Evolutionary conservation across 371 early-diverging fungal genomes (phyloP), one percentile per base, ranked within the genome.

Genomic region (Circinella minor): DNA sequence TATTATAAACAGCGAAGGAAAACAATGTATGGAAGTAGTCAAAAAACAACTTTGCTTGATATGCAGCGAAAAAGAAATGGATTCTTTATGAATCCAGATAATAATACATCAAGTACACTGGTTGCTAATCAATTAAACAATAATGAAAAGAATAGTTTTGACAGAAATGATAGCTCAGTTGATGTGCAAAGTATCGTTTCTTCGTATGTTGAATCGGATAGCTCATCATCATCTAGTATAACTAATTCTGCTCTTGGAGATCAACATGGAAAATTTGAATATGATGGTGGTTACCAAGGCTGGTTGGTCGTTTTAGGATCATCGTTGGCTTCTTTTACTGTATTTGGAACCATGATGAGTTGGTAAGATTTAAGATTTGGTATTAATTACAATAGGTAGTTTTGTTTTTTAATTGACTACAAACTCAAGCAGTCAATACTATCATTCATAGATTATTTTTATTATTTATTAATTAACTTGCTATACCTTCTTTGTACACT

Each of bases 281-380:
- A 20, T 17, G 15, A 54, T 51, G 90, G 87, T 62, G 87, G 89
- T 37, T 68, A 79, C 1, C 85, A 85, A 55, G 90, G 86, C 0
- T 92, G 90, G 90, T 43, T 84, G 0, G 86, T 89, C 3, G 89
- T 89, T 5, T 66, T 81, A 0, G 79, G 87, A 3, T 80, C 84
- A 5, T 91, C 86, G 71, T 63, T 86, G 15, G 85, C 86, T 60
- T 83, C 87, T 62, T 80, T 88, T 66, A 80, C 82, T 43, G 81
- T 82, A 11, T 86, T 89, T 61, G 91, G 91, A 59, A 66, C 74
- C 3, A 65, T 72, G 7, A 67, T 78, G 43, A 73, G 77, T 36
- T 81, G 81, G 81, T 74, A 77, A 57, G 34, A 18, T 27, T 57
- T 17, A 15, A 51, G 15, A 27, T 27, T 27, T 27, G 0, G 1